Base-by-base conservation (phyloP, 2,329 filamentous ascomycete genomes). In the Didymella sp. region DNA sequence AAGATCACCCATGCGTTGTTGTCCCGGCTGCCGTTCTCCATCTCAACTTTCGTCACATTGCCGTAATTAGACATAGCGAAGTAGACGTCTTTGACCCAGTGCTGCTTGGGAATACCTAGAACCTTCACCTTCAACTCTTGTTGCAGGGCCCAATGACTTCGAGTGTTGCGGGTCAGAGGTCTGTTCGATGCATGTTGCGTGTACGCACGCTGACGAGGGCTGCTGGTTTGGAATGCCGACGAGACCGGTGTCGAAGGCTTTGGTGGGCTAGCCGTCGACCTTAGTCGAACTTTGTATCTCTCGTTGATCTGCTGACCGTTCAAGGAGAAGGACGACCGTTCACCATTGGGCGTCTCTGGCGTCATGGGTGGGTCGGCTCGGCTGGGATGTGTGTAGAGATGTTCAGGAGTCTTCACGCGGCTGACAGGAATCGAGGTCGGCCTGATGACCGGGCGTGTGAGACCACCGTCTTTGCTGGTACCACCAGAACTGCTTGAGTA, bases 41-140 rank as follows among this genome's bases (percentile, higher is more conserved):
- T 68, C 0, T 75, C 70, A 37, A 78, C 70, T 42, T 60, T 67
- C 17, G 62, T 37, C 11, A 77, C 66, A 9, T 55, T 66, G 1
- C 74, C 74, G 40, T 69, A 70, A 0, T 22, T 31, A 11, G 63
- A 63, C 25, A 75, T 40, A 4, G 59, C 59, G 2, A 64, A 12
- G 25, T 74, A 70, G 3, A 72, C 51, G 11, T 69, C 60, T 24
- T 58, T 59, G 1, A 59, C 68, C 64, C 63, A 66, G 37, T 17
- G 66, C 1, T 17, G 25, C 30, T 60, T 66, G 2, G 65, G 60
- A 24, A 74, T 35, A 0, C 60, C 58, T 0, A 48, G 19, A 0
- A 73, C 2, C 12, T 41, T 68, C 27, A 72, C 42, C 43, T 72
- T 73, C 11, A 22, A 17, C 42, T 72, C 67, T 35, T 73, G 71